Conservation (phyloP, 2,329 filamentous ascomycete species). For the Dothideomycetes sp. region DNA sequence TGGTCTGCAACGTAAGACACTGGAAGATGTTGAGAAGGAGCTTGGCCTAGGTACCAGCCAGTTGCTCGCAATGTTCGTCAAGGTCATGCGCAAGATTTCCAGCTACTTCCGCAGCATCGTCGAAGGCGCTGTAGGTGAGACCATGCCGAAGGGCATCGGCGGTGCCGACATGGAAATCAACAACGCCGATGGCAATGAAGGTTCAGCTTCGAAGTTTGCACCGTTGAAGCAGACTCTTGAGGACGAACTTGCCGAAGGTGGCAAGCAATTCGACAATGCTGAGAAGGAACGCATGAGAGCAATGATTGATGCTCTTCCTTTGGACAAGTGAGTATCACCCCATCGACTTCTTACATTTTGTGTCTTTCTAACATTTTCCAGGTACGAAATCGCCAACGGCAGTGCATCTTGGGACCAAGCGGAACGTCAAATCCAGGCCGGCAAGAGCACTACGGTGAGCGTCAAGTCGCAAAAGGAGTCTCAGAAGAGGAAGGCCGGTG, state of each 20-base stretch:
- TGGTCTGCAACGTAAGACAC: constrained; percentile 79
- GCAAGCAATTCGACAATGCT: constrained; percentile 60
- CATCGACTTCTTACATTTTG: neutral
- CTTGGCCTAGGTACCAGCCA: constrained; percentile 64
- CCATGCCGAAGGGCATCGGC: constrained; percentile 31
- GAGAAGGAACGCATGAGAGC: constrained; percentile 73
- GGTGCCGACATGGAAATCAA: constrained; percentile 50
- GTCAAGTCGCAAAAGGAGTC: constrained; percentile 34
- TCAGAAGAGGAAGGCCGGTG: constrained; percentile 23
- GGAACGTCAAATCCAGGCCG: constrained; percentile 59
- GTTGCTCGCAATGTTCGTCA: constrained; percentile 92
- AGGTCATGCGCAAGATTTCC: constrained; percentile 81
- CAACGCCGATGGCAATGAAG: constrained; percentile 52
- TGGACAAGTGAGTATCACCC: constrained; percentile 59
- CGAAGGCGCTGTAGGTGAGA: constrained; percentile 50
- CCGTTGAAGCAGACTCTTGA: constrained; percentile 62
- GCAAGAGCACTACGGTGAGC: constrained; percentile 54
- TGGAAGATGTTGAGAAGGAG: constrained; percentile 72
- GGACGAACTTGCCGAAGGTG: constrained; percentile 76
- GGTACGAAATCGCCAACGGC: constrained; percentile 36
- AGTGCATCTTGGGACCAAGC: constrained; percentile 46
- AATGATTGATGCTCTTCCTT: constrained; percentile 78
- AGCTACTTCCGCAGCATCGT: constrained; percentile 66
- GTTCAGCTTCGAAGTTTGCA: constrained; percentile 46
- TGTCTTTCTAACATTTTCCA: constrained; percentile 9